A percentile compares a stretch with the other conserved stretches of the same genome.
phyloP scores from a whole-genome alignment of 2,329 filamentous ascomycete species.

The Microcyclospora pomicola region DNA sequence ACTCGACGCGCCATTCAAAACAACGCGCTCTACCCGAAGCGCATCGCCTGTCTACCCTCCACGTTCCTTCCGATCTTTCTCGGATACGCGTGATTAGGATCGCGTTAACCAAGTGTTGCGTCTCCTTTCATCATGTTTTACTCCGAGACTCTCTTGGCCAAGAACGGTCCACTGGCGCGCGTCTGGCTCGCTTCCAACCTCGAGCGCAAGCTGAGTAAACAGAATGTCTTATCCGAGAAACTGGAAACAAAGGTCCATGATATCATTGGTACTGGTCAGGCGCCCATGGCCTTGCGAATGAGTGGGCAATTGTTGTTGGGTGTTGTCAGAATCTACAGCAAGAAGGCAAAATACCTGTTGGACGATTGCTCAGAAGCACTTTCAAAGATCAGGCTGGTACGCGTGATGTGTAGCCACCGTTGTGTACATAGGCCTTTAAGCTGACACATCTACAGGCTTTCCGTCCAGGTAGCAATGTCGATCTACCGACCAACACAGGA shows the following conservation, averaged over 20 bases:
- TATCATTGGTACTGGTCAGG: constrained; percentile 85
- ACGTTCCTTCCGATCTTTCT: background rate
- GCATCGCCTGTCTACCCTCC: constrained; percentile 1
- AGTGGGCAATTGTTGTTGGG: constrained; percentile 89
- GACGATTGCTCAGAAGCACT: constrained; percentile 97
- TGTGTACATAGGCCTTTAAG: background rate
- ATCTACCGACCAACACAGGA: constrained; percentile 66
- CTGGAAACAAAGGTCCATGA: constrained; percentile 88
- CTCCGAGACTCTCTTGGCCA: constrained; percentile 86
- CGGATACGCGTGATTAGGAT: background rate
- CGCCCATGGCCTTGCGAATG: constrained; percentile 84
- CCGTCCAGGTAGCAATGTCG: constrained; percentile 77
- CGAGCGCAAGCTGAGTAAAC: constrained; percentile 96
- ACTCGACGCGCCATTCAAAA: constrained; percentile 7
- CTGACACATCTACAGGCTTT: constrained; percentile 53
- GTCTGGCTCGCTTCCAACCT: constrained; percentile 98
- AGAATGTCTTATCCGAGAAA: constrained; percentile 86
- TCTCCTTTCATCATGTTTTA: constrained; percentile 63
- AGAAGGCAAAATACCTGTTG: constrained; percentile 88
- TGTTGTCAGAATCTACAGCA: constrained; percentile 93
- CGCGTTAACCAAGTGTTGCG: background rate
- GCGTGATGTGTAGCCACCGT: constrained; percentile 9
- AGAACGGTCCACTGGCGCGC: constrained; percentile 90
- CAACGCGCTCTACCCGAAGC: constrained; percentile 10
- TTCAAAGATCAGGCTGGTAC: constrained; percentile 96